Evolutionary conservation across 2,329 filamentous ascomycete species (phyloP).

Genomic region (Plenodomus biglobosus): DNA sequence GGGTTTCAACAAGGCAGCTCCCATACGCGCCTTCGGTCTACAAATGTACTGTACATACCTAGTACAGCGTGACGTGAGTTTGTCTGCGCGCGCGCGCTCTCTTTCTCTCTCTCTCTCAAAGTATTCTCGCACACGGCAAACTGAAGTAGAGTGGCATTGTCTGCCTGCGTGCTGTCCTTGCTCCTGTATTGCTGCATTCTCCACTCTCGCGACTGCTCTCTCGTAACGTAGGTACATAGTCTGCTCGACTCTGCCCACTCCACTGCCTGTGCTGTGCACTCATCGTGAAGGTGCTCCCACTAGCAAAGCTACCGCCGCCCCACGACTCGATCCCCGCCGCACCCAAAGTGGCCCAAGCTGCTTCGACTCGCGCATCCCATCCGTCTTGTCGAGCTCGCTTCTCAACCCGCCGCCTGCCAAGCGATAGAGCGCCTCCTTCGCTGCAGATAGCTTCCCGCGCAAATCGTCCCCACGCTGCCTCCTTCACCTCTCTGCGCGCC

Average conservation of each 20-base stretch:
- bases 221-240: not conserved
- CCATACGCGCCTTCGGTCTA: slow-evolving; percentile 17
- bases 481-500: slow-evolving; percentile 8
- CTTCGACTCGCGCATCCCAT: slow-evolving; percentile 23
- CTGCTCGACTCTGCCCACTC: not conserved
- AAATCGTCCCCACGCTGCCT: slow-evolving; percentile 22
- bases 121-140: no score
- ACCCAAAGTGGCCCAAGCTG: slow-evolving; percentile 15
- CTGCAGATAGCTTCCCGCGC: slow-evolving; percentile 37
- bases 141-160: no score
- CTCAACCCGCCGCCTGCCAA: slow-evolving; percentile 38
- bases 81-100: no score
- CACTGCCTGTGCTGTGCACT: no score
- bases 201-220: no score
- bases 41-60: no score
- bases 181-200: no score
- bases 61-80: no score
- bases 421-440: slow-evolving; percentile 40
- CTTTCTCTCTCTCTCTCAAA: no score
- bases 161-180: no score
- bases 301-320: not conserved
- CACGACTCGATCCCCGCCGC: slow-evolving; percentile 20
- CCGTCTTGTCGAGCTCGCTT: slow-evolving; percentile 34
- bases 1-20: slow-evolving; percentile 24
- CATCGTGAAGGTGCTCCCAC: not conserved